Conservation (phyloP, 2,329 filamentous ascomycete species). For the Monilinia fructicola region DNA sequence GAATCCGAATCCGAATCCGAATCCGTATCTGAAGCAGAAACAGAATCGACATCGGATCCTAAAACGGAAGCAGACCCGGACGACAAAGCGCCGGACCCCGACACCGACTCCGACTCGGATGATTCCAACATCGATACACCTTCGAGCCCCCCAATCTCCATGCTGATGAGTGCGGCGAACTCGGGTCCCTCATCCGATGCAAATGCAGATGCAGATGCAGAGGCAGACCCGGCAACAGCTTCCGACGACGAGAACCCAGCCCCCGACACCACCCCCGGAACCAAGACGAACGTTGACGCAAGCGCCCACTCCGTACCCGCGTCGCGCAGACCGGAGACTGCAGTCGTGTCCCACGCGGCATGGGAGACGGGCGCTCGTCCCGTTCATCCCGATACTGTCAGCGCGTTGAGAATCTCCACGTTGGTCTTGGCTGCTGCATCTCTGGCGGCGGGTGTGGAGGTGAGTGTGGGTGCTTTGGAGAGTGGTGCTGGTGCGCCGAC, state of each 20-base stretch:
- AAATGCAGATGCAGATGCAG: neutral
- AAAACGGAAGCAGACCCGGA: neutral
- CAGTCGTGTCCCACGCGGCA: too few relatives aligned
- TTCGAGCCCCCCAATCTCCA: neutral
- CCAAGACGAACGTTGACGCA: too few relatives aligned
- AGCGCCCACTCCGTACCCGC: too few relatives aligned
- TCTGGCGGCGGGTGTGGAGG: too few relatives aligned
- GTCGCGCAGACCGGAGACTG: too few relatives aligned
- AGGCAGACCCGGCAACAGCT: neutral
- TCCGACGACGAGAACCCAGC: too few relatives aligned
- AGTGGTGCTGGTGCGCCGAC: neutral
- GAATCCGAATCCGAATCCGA: neutral
- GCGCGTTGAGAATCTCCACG: too few relatives aligned
- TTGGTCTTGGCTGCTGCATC: too few relatives aligned
- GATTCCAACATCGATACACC: neutral
- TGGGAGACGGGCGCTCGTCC: neutral
- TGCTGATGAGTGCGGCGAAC: neutral
- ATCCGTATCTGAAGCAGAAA: too few relatives aligned
- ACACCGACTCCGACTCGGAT: neutral
- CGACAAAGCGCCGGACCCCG: neutral
- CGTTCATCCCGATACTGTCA: too few relatives aligned
- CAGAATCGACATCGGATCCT: neutral
- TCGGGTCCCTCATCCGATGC: conserved; percentile 1
- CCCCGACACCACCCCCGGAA: too few relatives aligned
- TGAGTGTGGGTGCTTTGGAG: neutral